These are phyloP conservation scores for Loxodes magnus DNA, from an alignment of 73 alveolate species.

Conservation along the genomic window DNA sequence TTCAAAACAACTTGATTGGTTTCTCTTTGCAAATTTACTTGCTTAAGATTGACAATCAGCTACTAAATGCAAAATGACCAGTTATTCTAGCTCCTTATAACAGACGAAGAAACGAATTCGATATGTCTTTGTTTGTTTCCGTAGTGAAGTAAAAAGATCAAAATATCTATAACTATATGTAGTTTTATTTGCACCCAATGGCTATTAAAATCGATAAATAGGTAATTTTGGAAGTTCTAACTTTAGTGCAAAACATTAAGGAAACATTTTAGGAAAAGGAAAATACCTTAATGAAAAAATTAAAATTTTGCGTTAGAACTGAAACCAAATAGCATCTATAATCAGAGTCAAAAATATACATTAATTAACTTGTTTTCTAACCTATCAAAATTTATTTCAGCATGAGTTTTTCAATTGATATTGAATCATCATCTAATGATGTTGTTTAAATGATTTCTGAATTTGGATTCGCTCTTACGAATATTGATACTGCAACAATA, in stretches of 20 bases:
- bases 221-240: background rate
- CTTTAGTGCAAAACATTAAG: background rate
- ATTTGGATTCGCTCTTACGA: constrained; percentile 13
- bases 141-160: too few relatives aligned
- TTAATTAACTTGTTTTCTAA: background rate
- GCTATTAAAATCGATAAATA: background rate
- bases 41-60: constrained; percentile 8
- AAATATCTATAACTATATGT: too few relatives aligned
- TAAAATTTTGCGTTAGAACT: background rate
- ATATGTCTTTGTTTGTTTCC: too few relatives aligned
- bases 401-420: background rate
- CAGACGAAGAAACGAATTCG: too few relatives aligned
- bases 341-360: background rate
- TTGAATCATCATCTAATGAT: background rate
- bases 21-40: too few relatives aligned
- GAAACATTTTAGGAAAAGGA: constrained; percentile 2
- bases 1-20: too few relatives aligned
- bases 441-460: constrained; percentile 8
- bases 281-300: background rate
- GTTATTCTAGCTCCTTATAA: constrained; percentile 5
- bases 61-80: background rate
- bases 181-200: too few relatives aligned
- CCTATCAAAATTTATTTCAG: constrained; percentile 7
- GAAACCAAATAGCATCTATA: background rate
- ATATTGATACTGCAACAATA: constrained; percentile 3